Base-by-base conservation (phyloP, 2,329 filamentous ascomycete genomes). In the Hawksworthiomyces lignivorus region DNA sequence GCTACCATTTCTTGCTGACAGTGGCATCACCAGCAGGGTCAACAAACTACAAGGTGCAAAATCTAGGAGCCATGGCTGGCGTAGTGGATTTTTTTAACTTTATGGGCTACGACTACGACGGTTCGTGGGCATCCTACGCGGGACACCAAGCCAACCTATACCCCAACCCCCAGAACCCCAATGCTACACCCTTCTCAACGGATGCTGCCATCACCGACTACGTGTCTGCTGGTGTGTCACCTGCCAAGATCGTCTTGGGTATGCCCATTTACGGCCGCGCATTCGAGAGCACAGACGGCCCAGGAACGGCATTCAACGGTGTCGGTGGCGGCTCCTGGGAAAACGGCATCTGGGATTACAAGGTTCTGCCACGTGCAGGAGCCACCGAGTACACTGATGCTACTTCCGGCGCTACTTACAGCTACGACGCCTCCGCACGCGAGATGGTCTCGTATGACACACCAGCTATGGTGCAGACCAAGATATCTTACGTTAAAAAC, bases 181-280 rank as follows among this genome's bases (percentile, higher is more conserved):
- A 60, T 5, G 66, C 72, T 28, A 90, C 86, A 0, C 82, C 82
- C 0, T 89, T 81, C 66, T 82, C 73, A 55, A 82, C 80, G 2
- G 68, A 82, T 24, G 62, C 66, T 12, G 84, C 85, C 5, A 62
- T 92, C 33, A 59, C 69, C 9, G 77, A 73, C 45, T 92, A 92
- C 61, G 62, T 79, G 22, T 59, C 65, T 1, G 71, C 73, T 7
- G 80, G 80, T 5, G 75, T 90, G 0, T 64, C 75, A 0, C 55
- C 76, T 0, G 58, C 61, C 39, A 89, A 90, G 60, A 75, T 94
- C 41, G 72, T 86, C 3, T 65, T 92, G 7, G 85, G 86, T 3
- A 82, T 90, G 72, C 86, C 87, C 0, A 67, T 94, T 5, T 92
- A 90, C 54, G 86, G 85, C 1, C 81, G 84, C 17, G 68, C 80